Conservation (phyloP, 2,329 filamentous ascomycete genomes). For the Pestalotiopsis sp. region DNA sequence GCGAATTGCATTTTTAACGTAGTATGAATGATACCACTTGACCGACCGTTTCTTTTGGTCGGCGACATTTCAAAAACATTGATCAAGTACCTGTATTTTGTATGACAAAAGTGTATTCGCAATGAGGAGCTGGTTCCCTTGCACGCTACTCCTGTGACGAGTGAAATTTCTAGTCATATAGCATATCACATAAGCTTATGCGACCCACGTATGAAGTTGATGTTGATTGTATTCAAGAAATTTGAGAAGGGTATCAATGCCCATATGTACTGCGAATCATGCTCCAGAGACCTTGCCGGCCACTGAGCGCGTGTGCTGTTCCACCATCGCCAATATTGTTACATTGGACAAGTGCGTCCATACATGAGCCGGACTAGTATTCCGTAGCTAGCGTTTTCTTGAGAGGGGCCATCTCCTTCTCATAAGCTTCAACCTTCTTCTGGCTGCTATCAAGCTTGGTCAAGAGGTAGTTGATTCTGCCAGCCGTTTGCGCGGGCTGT, state of each 20-base stretch:
- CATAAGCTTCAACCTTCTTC: constrained; percentile 71
- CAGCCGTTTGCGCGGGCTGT: constrained; percentile 68
- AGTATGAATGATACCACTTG: background rate
- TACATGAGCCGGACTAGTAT: constrained; percentile 22
- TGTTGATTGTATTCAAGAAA: background rate
- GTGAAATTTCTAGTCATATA: too few species aligned
- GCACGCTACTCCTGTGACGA: too few species aligned
- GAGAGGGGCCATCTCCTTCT: constrained; percentile 69
- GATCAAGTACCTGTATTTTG: too few species aligned
- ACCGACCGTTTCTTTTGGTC: background rate
- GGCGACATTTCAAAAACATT: background rate
- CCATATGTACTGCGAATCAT: constrained; percentile 6
- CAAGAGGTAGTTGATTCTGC: constrained; percentile 72
- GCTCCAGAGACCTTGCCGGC: background rate
- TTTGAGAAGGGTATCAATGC: constrained; percentile 18
- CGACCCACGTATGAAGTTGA: background rate
- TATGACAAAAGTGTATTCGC: too few species aligned
- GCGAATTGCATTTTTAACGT: background rate
- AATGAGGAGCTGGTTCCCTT: too few species aligned
- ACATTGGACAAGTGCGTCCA: background rate
- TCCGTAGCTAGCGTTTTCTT: constrained; percentile 67
- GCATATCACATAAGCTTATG: too few species aligned
- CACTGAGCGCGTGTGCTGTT: background rate
- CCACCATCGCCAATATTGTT: background rate
- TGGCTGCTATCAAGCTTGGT: constrained; percentile 75